phyloP scores from a whole-genome alignment of 164 flowering plant species.

The Berberis vulgaris region DNA sequence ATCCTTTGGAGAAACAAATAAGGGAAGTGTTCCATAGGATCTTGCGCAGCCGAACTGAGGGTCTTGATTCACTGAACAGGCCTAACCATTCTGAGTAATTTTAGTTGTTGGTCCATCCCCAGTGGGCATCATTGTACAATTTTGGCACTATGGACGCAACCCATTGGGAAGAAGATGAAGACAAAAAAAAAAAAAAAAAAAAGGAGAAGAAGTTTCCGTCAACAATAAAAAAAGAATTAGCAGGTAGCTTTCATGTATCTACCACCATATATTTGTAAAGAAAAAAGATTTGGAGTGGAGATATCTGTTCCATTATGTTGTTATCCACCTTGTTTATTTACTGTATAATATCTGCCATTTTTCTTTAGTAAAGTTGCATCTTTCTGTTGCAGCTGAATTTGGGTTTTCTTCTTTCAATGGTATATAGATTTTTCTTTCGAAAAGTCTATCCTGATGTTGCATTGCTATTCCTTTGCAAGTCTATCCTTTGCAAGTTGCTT shows the following conservation, averaged over 20 bases:
- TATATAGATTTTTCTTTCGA: slow-evolving; percentile 4
- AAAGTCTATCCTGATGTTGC: too few relatives aligned
- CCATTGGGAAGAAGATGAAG: slow-evolving; percentile 6
- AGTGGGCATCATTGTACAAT: slow-evolving; percentile 9
- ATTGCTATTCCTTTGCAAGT: too few relatives aligned
- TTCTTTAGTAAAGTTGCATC: neutral
- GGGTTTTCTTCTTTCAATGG: slow-evolving; percentile 4
- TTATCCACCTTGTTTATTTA: slow-evolving; percentile 16
- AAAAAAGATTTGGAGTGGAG: slow-evolving; percentile 29
- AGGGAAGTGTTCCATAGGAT: slow-evolving; percentile 84
- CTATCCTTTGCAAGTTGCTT: too few relatives aligned
- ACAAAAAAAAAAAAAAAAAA: too few relatives aligned
- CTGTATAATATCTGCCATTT: slow-evolving; percentile 24
- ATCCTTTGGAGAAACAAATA: slow-evolving; percentile 74
- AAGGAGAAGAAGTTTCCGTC: neutral
- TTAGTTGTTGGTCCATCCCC: neutral
- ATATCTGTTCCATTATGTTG: slow-evolving; percentile 15
- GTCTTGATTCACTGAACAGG: slow-evolving; percentile 54
- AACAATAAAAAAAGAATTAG: slow-evolving; percentile 12
- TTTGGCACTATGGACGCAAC: slow-evolving; percentile 9
- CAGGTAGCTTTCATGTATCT: slow-evolving; percentile 32
- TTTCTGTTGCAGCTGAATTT: slow-evolving; percentile 24
- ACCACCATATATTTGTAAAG: slow-evolving; percentile 35
- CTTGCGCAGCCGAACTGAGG: slow-evolving; percentile 69
- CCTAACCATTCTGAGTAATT: slow-evolving; percentile 26